Evolutionary conservation across 345 rosid species (phyloP), one percentile per base, ranked within the genome.

Genomic region (Hypericum perforatum): DNA sequence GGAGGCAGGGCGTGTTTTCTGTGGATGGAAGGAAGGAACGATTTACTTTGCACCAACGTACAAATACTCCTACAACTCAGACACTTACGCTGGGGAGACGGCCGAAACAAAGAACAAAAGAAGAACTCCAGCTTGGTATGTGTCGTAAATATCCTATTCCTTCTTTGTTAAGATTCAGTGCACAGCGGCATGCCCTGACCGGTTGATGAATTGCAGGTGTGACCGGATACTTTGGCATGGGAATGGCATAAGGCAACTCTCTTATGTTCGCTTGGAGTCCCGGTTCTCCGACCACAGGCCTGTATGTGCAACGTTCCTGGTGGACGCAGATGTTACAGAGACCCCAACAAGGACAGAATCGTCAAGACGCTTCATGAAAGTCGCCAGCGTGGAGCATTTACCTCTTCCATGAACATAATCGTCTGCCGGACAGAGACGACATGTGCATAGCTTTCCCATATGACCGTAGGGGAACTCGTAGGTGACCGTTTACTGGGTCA

Each of bases 101-200:
- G 67, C 50, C 2, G 76, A 81, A 49, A 59, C 81, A 2, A 88
- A 78, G 68, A 78, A 66, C 52, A 90, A 92, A 68, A 75, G 98
- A 68, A 75, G 98, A 76, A 92, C 94, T 58, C 98, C 98, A 8
- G 95, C 98, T 43, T 92, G 98, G 98, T 87, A 87, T 36, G 59
- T 50, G 6, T 6, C 22, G 41, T 29, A 32, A 22, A 22, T 4
- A 22, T 1, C 32, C 32, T 22, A 22, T 22, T 22, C 32, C 32
- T 22, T 22, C 32, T 22, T 22, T 22, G 32, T 22, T 22, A 22
- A 22, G 32, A 22, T 22, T 22, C 1, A 22, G 32, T 22, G 32
- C 32, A 1, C 32, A 22, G 32, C 32, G 32, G 32, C 32, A 22
- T 22, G 32, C 32, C 32, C 32, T 16, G 56, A 50, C 43, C 0